These are phyloP conservation scores for Rhizomucor miehei DNA, from an alignment of 371 early-diverging fungal genomes.

Conservation along the genomic window DNA sequence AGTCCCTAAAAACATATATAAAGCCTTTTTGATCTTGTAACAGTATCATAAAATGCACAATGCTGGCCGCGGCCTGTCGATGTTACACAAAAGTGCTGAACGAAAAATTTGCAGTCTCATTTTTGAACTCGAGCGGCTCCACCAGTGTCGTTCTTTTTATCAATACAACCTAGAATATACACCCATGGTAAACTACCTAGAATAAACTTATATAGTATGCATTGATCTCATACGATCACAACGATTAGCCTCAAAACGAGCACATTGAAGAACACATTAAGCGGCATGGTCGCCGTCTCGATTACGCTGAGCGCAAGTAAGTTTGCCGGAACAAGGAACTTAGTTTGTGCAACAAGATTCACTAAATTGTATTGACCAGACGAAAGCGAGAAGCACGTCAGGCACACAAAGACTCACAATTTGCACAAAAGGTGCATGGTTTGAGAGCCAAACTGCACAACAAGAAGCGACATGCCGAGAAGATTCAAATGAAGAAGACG, in stretches of 20 bases:
- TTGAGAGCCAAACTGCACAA: conserved; percentile 98
- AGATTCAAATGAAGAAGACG: conserved; percentile 99
- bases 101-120: too few relatives aligned
- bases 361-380: conserved; percentile 35
- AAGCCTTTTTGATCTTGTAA: conserved; percentile 10
- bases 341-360: not conserved
- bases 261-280: conserved; percentile 99
- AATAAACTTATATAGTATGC: too few relatives aligned
- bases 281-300: conserved; percentile 96
- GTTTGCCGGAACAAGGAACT: conserved; percentile 8
- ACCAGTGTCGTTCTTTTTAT: too few relatives aligned
- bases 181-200: too few relatives aligned
- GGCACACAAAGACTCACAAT: conserved; percentile 88
- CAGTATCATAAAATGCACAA: too few relatives aligned
- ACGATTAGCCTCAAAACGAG: conserved; percentile 97
- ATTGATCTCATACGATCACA: not conserved
- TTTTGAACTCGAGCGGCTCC: too few relatives aligned
- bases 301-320: conserved; percentile 96
- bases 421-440: conserved; percentile 97
- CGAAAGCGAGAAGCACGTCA: conserved; percentile 97
- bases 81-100: too few relatives aligned
- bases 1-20: too few relatives aligned
- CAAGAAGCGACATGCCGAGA: conserved; percentile 98
- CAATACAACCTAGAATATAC: too few relatives aligned
- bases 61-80: too few relatives aligned